Evolutionary conservation across 345 rosid species (phyloP).

Genomic region (Salix arbutifolia): DNA sequence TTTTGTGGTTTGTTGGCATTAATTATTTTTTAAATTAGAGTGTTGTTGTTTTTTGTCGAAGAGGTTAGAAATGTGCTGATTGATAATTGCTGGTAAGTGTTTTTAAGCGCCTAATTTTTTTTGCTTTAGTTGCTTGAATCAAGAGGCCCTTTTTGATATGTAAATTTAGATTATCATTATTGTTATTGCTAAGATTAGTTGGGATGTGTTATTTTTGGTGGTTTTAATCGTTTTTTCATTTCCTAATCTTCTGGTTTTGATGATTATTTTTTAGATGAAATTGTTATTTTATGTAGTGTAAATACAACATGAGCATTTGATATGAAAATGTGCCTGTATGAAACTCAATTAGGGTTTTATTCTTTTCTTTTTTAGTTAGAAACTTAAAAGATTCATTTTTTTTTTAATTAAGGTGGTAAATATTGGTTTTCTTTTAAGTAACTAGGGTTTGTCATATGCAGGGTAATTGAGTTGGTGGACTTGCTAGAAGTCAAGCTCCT

Average conservation of each 20-base stretch:
- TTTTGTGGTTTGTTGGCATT: background rate
- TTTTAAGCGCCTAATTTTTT: background rate
- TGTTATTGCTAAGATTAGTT: background rate
- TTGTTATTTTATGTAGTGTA: background rate
- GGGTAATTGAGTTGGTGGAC: constrained; percentile 14
- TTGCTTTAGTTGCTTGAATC: background rate
- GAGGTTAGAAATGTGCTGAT: background rate
- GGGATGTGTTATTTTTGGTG: background rate
- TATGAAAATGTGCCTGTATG: too few relatives aligned
- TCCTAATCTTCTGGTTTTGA: background rate
- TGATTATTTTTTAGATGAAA: background rate
- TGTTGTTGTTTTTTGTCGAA: background rate
- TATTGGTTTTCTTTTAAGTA: background rate
- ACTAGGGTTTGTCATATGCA: constrained; percentile 14
- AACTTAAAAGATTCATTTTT: background rate
- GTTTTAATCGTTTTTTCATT: background rate
- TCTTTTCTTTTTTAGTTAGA: background rate
- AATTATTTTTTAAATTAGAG: background rate
- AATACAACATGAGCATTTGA: background rate
- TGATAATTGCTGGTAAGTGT: background rate
- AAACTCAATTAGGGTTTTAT: background rate
- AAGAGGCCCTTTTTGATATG: background rate
- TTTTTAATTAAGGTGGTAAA: background rate
- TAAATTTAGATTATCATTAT: background rate
- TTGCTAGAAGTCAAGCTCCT: background rate